Conservation (phyloP, 73 alveolate species). For the Symbiodinium natans region DNA sequence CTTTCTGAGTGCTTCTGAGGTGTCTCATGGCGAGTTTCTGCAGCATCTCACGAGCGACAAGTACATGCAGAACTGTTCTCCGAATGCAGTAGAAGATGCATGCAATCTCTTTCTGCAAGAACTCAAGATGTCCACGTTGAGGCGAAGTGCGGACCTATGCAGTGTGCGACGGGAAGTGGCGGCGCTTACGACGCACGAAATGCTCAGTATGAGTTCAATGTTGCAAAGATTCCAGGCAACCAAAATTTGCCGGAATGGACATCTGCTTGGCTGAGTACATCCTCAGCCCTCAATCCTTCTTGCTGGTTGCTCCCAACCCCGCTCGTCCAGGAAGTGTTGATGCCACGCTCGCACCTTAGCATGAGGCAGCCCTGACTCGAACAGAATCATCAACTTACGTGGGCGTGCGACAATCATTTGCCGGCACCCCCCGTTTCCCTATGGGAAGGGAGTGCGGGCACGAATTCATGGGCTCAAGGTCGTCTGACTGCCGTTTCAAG, state of each 20-base stretch:
- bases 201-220: conserved; percentile 43
- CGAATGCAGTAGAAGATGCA: not conserved
- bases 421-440: not conserved
- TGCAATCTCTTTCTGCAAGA: not conserved
- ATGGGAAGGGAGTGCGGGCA: conserved; percentile 16
- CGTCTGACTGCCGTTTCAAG: conserved; percentile 7
- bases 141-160: conserved; percentile 88
- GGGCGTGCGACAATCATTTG: not conserved
- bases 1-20: not conserved
- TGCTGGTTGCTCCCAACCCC: not conserved
- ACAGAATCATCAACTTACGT: not conserved
- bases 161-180: conserved; percentile 75
- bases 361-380: too few species aligned
- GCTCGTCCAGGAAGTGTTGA: not conserved
- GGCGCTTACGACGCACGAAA: conserved; percentile 54
- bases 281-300: conserved; percentile 6
- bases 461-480: not conserved
- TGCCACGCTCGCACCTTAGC: too few species aligned
- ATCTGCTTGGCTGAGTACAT: not conserved
- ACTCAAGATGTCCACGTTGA: not conserved
- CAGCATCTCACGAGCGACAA: conserved; percentile 63
- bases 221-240: not conserved
- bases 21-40: conserved; percentile 78
- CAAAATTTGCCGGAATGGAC: not conserved
- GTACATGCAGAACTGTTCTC: conserved; percentile 54